Evolutionary conservation across 768 basidiomycete genomes (phyloP).

Genomic region (Sutorius australiensis): DNA sequence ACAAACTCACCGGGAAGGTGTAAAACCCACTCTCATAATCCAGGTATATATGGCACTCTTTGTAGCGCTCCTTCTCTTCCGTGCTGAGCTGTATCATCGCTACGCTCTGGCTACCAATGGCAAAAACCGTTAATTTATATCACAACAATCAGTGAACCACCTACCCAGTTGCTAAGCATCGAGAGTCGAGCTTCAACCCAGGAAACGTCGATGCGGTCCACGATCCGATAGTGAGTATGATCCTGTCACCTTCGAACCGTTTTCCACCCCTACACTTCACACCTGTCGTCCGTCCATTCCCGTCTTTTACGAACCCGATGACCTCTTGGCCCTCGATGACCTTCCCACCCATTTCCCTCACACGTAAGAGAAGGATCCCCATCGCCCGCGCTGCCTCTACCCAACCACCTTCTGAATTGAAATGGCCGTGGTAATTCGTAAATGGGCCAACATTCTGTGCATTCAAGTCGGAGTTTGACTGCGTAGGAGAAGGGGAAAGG

Average conservation of each 20-base stretch:
- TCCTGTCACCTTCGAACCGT: slow-evolving; percentile 49
- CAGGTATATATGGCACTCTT: slow-evolving; percentile 62
- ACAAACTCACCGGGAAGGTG: slow-evolving; percentile 65
- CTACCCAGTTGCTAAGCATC: slow-evolving; percentile 80
- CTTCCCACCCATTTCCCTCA: slow-evolving; percentile 56
- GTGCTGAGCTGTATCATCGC: slow-evolving; percentile 70
- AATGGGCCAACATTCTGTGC: slow-evolving; percentile 15
- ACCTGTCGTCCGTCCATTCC: slow-evolving; percentile 45
- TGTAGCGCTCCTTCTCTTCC: slow-evolving; percentile 64
- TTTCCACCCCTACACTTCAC: slow-evolving; percentile 61
- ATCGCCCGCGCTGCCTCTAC: slow-evolving; percentile 72
- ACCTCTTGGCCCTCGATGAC: slow-evolving; percentile 59
- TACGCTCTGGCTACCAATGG: slow-evolving; percentile 63
- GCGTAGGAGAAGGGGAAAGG: not conserved
- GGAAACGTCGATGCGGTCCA: slow-evolving; percentile 86
- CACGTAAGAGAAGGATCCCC: slow-evolving; percentile 47
- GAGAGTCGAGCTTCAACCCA: slow-evolving; percentile 44
- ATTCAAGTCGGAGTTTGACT: not conserved
- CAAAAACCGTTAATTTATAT: not conserved
- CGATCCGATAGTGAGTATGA: slow-evolving; percentile 72
- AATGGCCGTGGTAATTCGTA: slow-evolving; percentile 46
- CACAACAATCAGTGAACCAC: slow-evolving; percentile 10
- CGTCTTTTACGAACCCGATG: slow-evolving; percentile 40
- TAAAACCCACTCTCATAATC: slow-evolving; percentile 77
- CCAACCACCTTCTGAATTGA: slow-evolving; percentile 84